A percentile compares a stretch with the other conserved stretches of the same genome.
These are phyloP conservation scores for Aspergillus cejpii DNA, from an alignment of 2,329 filamentous ascomycete genomes.

Conservation along the genomic window DNA sequence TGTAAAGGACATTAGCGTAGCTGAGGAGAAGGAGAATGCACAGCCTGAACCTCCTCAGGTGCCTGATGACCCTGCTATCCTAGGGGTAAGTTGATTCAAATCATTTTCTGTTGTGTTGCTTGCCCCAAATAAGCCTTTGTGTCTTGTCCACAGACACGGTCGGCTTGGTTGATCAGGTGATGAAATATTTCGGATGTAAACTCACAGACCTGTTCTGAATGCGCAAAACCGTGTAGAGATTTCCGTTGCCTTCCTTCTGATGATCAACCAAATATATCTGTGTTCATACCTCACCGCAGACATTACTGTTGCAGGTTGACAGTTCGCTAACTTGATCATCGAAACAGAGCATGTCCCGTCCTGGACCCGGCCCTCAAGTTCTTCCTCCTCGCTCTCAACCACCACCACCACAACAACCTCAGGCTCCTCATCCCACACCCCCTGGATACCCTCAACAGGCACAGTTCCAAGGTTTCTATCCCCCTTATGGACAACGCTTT, in stretches of 20 bases:
- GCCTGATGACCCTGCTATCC: conserved; percentile 91
- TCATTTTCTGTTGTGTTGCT: conserved; percentile 4
- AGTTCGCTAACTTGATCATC: conserved; percentile 17
- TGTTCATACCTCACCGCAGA: conserved; percentile 1
- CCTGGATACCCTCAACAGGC: conserved; percentile 39
- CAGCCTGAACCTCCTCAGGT: conserved; percentile 69
- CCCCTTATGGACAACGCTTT: conserved; percentile 43
- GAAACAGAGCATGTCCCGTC: conserved; percentile 40
- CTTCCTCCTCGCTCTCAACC: conserved; percentile 35
- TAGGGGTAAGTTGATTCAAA: conserved; percentile 68
- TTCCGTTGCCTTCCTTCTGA: conserved; percentile 99
- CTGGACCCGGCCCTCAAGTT: conserved; percentile 35
- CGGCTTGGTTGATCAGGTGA: conserved; percentile 37
- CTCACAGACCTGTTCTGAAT: conserved; percentile 67
- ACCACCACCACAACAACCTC: conserved; percentile 46
- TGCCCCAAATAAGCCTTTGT: conserved; percentile 1
- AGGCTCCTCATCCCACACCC: conserved; percentile 31
- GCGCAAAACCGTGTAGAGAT: conserved; percentile 89
- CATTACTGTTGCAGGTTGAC: conserved; percentile 6
- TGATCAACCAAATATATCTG: conserved; percentile 20
- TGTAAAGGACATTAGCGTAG: conserved; percentile 94
- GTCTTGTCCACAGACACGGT: conserved; percentile 10
- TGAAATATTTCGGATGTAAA: conserved; percentile 99
- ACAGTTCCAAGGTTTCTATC: conserved; percentile 41
- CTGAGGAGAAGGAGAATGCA: conserved; percentile 67